Evolutionary conservation across 164 flowering plant species (phyloP).

Genomic region (Stephania cephalantha): DNA sequence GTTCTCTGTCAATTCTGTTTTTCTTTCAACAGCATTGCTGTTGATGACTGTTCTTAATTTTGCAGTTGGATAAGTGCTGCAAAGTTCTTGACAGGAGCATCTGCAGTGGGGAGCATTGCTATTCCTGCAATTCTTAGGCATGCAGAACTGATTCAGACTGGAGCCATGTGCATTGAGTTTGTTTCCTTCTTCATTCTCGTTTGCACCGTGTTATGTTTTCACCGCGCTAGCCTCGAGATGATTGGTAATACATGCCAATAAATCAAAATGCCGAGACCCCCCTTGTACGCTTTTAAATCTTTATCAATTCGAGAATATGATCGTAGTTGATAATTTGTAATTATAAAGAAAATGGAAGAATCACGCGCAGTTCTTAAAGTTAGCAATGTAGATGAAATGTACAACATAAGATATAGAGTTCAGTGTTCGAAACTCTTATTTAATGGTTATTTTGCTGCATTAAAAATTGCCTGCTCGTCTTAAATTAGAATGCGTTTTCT

Average conservation of each 20-base stretch:
- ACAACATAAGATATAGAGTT: neutral
- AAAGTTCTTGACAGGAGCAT: constrained; percentile 93
- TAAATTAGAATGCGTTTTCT: no score
- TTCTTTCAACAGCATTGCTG: neutral
- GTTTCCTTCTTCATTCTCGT: constrained; percentile 82
- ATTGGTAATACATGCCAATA: constrained; percentile 45
- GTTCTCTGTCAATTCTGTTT: neutral
- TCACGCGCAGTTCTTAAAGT: neutral
- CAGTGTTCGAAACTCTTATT: no score
- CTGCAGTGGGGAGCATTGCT: constrained; percentile 90
- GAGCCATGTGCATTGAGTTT: constrained; percentile 89
- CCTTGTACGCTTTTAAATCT: neutral
- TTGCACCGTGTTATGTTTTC: constrained; percentile 90
- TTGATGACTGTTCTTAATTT: neutral
- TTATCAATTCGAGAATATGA: neutral
- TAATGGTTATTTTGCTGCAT: neutral
- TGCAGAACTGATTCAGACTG: constrained; percentile 72
- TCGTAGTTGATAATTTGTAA: neutral
- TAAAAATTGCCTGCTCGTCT: no score
- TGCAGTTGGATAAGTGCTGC: constrained; percentile 59
- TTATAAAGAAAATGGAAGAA: neutral
- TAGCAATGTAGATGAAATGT: neutral
- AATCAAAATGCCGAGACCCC: neutral
- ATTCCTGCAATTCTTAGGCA: constrained; percentile 91
- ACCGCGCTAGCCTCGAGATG: constrained; percentile 90